A percentile compares a stretch with the other conserved stretches of the same genome.
Evolutionary conservation across 1,139 yeast species (phyloP).

Genomic region (Taphrina communis): DNA sequence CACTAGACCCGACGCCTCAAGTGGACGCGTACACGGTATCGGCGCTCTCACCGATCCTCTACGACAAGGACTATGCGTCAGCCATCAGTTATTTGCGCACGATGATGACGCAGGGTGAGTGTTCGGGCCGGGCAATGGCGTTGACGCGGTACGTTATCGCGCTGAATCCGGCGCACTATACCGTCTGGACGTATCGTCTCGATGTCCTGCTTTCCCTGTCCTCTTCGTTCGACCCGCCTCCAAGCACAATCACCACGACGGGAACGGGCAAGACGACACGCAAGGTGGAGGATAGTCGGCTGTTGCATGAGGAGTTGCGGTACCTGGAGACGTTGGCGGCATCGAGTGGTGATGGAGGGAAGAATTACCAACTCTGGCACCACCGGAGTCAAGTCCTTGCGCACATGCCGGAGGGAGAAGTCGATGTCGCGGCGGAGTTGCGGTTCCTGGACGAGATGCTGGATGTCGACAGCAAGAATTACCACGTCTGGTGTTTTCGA

Average conservation of each 20-base stretch:
- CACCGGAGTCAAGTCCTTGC: slow-evolving; percentile 63
- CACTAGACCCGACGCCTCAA: slow-evolving; percentile 47
- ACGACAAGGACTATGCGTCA: slow-evolving; percentile 69
- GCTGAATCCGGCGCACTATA: slow-evolving; percentile 85
- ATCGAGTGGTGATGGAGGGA: slow-evolving; percentile 64
- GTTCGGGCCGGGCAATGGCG: slow-evolving; percentile 71
- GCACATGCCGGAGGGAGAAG: not conserved
- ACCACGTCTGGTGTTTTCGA: slow-evolving; percentile 92
- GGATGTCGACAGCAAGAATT: slow-evolving; percentile 81
- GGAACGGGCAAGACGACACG: too few relatives aligned
- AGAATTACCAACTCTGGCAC: slow-evolving; percentile 96
- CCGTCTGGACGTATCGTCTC: slow-evolving; percentile 82
- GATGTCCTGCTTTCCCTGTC: slow-evolving; percentile 55
- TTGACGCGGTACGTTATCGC: slow-evolving; percentile 69
- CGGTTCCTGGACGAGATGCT: slow-evolving; percentile 53
- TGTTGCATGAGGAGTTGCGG: slow-evolving; percentile 60
- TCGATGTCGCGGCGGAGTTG: slow-evolving; percentile 42
- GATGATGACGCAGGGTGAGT: slow-evolving; percentile 65
- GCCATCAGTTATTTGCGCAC: slow-evolving; percentile 70
- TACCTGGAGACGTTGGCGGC: slow-evolving; percentile 73
- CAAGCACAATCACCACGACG: too few relatives aligned
- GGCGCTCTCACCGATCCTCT: slow-evolving; percentile 73
- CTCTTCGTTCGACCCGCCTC: not conserved
- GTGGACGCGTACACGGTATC: slow-evolving; percentile 57
- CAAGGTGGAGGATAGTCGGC: slow-evolving; percentile 26